Evolutionary conservation across 768 basidiomycete species (phyloP).

Genomic region (Kwoniella botswanensis): DNA sequence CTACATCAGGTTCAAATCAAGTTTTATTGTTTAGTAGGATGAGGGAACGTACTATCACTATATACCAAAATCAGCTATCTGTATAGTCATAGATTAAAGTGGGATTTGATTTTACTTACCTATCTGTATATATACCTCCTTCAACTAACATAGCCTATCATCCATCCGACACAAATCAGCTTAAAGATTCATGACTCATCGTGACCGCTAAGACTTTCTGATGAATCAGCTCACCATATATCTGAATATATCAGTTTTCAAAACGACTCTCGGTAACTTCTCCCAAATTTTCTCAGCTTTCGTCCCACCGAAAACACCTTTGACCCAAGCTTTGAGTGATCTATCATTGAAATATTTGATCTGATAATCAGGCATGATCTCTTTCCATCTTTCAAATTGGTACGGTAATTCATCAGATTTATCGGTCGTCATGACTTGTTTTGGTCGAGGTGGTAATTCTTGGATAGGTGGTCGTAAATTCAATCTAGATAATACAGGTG

Average conservation of each 20-base stretch:
- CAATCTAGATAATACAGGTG: slow-evolving; percentile 41
- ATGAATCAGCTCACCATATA: slow-evolving; percentile 36
- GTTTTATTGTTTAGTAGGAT: too few relatives aligned
- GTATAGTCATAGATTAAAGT: background rate
- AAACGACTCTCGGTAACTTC: slow-evolving; percentile 38
- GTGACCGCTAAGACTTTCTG: background rate
- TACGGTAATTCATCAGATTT: slow-evolving; percentile 34
- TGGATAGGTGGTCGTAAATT: slow-evolving; percentile 39
- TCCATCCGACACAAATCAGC: background rate
- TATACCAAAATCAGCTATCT: background rate
- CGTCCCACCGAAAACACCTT: slow-evolving; percentile 38
- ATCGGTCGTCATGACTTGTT: slow-evolving; percentile 46
- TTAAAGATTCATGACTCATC: background rate
- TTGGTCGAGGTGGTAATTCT: slow-evolving; percentile 34
- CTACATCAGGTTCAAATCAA: background rate
- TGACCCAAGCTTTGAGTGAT: slow-evolving; percentile 40
- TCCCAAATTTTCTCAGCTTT: slow-evolving; percentile 42
- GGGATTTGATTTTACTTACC: slow-evolving; percentile 6
- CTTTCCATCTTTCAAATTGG: slow-evolving; percentile 43
- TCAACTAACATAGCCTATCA: slow-evolving; percentile 42
- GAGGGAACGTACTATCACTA: slow-evolving; percentile 6
- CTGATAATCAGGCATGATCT: slow-evolving; percentile 46
- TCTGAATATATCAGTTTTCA: slow-evolving; percentile 50
- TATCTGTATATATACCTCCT: slow-evolving; percentile 51
- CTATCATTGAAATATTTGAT: slow-evolving; percentile 44